Conservation (phyloP, 1,284 basidiomycete genomes). For the Irpex lacteus region DNA sequence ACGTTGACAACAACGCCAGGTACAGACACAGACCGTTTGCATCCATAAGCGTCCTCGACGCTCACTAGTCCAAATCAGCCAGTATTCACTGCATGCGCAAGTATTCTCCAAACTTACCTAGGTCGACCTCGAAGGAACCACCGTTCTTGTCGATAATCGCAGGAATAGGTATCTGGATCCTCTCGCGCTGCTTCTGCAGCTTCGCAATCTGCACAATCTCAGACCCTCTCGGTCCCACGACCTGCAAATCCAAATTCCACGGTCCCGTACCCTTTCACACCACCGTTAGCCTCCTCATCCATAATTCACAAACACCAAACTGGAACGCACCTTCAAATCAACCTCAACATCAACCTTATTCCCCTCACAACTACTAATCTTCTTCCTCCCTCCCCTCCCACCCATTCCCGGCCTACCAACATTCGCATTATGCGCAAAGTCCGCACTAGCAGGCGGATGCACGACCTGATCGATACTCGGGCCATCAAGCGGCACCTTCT, state of each 20-base stretch:
- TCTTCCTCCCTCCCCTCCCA: constrained; percentile 49
- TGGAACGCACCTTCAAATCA: constrained; percentile 61
- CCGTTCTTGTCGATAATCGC: constrained; percentile 65
- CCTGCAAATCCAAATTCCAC: constrained; percentile 80
- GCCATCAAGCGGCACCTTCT: constrained; percentile 65
- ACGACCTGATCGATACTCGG: constrained; percentile 82
- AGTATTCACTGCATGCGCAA: too few species aligned
- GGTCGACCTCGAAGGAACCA: constrained; percentile 78
- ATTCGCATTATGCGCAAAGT: constrained; percentile 49
- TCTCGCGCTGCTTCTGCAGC: constrained; percentile 56
- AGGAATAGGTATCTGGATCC: constrained; percentile 66
- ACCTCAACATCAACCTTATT: constrained; percentile 73
- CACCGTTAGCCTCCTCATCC: neutral
- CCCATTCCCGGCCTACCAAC: constrained; percentile 32
- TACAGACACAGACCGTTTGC: constrained; percentile 75
- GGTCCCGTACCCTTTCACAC: constrained; percentile 74
- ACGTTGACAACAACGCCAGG: constrained; percentile 88
- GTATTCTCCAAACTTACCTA: constrained; percentile 66
- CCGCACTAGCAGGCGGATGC: constrained; percentile 82
- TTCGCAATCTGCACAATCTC: constrained; percentile 55
- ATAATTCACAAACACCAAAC: neutral
- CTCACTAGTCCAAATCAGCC: constrained; percentile 47
- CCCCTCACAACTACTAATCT: constrained; percentile 74
- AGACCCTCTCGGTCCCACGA: constrained; percentile 66
- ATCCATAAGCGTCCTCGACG: constrained; percentile 88